phyloP scores from a whole-genome alignment of 345 rosid genomes.

The Cardamine occulta region DNA sequence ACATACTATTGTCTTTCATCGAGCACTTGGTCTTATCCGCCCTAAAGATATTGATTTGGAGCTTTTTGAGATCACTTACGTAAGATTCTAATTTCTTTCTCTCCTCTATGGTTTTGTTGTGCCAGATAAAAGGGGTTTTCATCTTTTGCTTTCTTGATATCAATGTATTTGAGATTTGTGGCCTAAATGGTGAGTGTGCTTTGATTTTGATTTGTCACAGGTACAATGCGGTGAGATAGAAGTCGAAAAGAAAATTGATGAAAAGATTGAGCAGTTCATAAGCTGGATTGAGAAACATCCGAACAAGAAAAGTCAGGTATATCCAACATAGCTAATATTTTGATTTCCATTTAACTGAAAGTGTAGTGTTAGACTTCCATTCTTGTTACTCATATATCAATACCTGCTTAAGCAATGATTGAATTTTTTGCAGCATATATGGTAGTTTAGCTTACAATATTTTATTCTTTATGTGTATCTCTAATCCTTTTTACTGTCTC shows the following conservation, averaged over 20 bases:
- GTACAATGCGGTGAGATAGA: slow-evolving; percentile 91
- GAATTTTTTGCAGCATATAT: neutral
- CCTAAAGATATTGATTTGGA: slow-evolving; percentile 95
- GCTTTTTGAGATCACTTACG: slow-evolving; percentile 86
- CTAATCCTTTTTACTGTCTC: neutral
- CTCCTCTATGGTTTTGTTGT: slow-evolving; percentile 1
- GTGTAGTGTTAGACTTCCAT: neutral
- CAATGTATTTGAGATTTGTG: neutral
- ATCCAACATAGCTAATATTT: neutral
- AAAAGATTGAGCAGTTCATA: slow-evolving; percentile 86
- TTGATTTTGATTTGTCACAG: slow-evolving; percentile 41
- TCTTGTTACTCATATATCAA: neutral
- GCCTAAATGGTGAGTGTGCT: neutral
- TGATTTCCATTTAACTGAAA: neutral
- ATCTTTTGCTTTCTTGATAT: neutral
- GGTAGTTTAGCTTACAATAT: neutral
- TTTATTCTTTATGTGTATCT: neutral
- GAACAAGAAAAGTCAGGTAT: slow-evolving; percentile 95
- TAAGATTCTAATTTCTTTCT: slow-evolving; percentile 41
- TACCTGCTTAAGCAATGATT: neutral
- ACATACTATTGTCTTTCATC: slow-evolving; percentile 87
- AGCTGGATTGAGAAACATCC: slow-evolving; percentile 95
- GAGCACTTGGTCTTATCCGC: slow-evolving; percentile 91
- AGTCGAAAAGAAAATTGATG: slow-evolving; percentile 92
- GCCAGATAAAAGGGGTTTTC: too few relatives aligned